Percentiles rank a stretch among this genome's conserved stretches.
phyloP scores from a whole-genome alignment of 2,329 filamentous ascomycete genomes.

The Colletotrichum sansevieriae region DNA sequence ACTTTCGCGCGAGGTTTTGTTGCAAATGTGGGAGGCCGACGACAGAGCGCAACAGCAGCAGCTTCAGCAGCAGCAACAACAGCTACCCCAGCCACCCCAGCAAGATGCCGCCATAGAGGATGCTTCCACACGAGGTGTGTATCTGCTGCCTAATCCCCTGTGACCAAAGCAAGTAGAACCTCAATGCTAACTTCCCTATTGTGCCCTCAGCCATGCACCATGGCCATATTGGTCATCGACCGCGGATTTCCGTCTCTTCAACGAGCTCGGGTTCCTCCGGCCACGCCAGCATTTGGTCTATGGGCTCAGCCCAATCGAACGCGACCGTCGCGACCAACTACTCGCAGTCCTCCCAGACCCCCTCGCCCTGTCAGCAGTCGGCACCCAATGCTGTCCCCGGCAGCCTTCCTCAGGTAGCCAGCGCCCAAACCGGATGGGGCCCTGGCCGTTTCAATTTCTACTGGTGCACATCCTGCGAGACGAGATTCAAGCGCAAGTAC shows the following conservation, averaged over 20 bases:
- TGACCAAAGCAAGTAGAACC: not conserved
- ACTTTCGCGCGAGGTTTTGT: conserved; percentile 56
- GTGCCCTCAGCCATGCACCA: conserved; percentile 51
- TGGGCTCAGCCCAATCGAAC: conserved; percentile 45
- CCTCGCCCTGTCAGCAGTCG: conserved; percentile 51
- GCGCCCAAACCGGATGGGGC: conserved; percentile 42
- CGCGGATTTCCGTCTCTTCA: conserved; percentile 62
- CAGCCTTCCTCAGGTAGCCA: conserved; percentile 40
- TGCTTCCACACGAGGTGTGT: conserved; percentile 39
- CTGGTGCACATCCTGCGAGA: conserved; percentile 71
- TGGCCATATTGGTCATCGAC: conserved; percentile 52
- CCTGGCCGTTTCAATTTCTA: conserved; percentile 58
- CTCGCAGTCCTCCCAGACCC: conserved; percentile 55
- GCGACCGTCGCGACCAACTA: conserved; percentile 49
- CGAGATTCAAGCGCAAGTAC: conserved; percentile 76
- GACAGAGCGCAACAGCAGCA: conserved; percentile 36
- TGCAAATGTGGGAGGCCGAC: conserved; percentile 44
- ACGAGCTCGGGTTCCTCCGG: conserved; percentile 64
- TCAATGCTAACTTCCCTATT: conserved; percentile 47
- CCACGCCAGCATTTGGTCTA: conserved; percentile 52
- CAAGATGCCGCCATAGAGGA: conserved; percentile 40
- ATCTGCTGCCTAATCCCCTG: not conserved
- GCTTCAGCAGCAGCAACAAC: not conserved
- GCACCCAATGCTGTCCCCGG: conserved; percentile 43
- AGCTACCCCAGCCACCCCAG: conserved; percentile 18